Evolutionary conservation across 2,329 filamentous ascomycete genomes (phyloP).

Genomic region (Epichloe gansuensis): DNA sequence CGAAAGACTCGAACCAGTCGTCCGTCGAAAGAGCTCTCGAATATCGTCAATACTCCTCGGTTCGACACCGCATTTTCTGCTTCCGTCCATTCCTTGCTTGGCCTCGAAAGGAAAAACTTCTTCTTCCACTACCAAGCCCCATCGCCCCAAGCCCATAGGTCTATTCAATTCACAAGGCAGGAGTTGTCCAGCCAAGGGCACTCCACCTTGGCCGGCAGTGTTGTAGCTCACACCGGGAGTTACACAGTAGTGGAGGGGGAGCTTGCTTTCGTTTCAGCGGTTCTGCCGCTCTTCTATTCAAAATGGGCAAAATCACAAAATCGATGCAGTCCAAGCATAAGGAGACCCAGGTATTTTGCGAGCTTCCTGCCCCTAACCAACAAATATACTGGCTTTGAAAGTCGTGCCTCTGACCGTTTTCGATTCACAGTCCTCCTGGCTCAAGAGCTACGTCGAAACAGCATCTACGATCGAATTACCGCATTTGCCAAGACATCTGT

Average conservation of each 20-base stretch:
- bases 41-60: background rate
- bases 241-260: conserved; percentile 44
- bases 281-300: conserved; percentile 45
- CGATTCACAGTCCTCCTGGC: conserved; percentile 62
- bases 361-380: background rate
- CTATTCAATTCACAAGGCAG: conserved; percentile 4
- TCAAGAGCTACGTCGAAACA: conserved; percentile 66
- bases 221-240: conserved; percentile 28
- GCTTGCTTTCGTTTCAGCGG: conserved; percentile 36
- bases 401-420: background rate
- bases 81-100: background rate
- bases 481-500: conserved; percentile 64
- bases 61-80: background rate
- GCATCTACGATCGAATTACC: conserved; percentile 59
- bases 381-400: too few relatives aligned
- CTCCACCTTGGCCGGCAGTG: conserved; percentile 22
- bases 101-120: background rate
- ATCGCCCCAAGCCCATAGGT: background rate
- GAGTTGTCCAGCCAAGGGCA: conserved; percentile 22
- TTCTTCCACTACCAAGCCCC: background rate
- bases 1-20: background rate
- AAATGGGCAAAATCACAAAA: conserved; percentile 59
- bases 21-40: background rate
- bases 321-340: conserved; percentile 54
- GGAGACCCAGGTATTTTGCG: conserved; percentile 48